Evolutionary conservation across 805 yeast species (phyloP).

Genomic region (Metschnikowia matae): DNA sequence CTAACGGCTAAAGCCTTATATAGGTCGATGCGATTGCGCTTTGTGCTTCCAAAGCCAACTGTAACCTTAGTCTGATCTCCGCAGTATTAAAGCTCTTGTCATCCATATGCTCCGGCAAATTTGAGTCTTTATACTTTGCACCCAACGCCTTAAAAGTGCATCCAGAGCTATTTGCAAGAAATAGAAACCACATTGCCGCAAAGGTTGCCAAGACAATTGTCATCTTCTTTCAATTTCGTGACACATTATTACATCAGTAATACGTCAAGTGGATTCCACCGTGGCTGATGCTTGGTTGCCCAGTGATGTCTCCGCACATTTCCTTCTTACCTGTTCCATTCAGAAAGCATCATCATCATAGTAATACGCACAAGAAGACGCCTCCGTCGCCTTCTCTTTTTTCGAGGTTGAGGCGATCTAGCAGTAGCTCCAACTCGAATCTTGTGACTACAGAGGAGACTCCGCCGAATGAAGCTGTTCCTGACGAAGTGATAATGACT

Average conservation of each 20-base stretch:
- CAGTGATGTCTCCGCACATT: background rate
- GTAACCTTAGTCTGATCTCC: background rate
- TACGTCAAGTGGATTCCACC: background rate
- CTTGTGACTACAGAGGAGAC: background rate
- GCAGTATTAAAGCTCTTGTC: background rate
- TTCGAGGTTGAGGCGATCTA: background rate
- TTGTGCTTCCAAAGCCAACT: background rate
- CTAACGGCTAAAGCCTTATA: background rate
- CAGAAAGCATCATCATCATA: background rate
- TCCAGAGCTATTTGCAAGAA: background rate
- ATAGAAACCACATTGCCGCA: background rate
- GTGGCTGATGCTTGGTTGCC: slow-evolving; percentile 1
- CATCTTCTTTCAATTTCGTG: background rate
- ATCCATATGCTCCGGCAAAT: background rate
- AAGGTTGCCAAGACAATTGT: background rate
- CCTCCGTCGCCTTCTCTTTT: background rate
- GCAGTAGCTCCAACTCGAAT: background rate
- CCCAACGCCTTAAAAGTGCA: background rate
- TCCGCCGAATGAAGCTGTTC: background rate
- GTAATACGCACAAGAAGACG: background rate
- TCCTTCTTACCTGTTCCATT: background rate
- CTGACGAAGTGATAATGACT: slow-evolving; percentile 1
- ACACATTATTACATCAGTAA: background rate
- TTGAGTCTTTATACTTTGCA: background rate
- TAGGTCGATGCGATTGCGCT: background rate